A percentile compares a stretch with the other conserved stretches of the same genome.
phyloP scores from a whole-genome alignment of 169 alveolate genomes.

The Cryptosporidium andersoni region DNA sequence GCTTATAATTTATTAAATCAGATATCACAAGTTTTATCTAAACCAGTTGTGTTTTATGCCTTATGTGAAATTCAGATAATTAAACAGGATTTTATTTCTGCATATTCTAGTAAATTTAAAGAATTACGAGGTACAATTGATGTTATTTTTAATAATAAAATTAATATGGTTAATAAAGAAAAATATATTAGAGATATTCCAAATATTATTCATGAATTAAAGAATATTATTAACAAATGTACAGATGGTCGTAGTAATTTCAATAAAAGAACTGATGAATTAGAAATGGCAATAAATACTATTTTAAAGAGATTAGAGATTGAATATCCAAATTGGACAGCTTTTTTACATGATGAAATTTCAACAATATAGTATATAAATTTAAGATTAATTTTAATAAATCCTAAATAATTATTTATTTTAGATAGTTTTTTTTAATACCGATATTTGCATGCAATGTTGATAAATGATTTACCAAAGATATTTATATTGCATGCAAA shows the following conservation, averaged over 20 bases:
- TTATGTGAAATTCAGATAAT: constrained; percentile 51
- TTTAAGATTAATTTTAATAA: not conserved
- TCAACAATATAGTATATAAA: not conserved
- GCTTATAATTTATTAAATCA: constrained; percentile 22
- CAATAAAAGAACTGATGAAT: constrained; percentile 31
- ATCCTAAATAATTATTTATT: not conserved
- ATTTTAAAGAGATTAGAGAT: constrained; percentile 40
- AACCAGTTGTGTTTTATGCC: constrained; percentile 50
- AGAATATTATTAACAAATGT: constrained; percentile 25
- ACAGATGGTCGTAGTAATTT: not conserved
- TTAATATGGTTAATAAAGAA: constrained; percentile 21
- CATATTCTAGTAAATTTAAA: constrained; percentile 42
- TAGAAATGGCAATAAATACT: constrained; percentile 36
- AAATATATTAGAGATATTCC: constrained; percentile 59
- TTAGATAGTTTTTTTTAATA: too few species aligned
- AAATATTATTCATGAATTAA: constrained; percentile 31
- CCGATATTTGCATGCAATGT: not conserved
- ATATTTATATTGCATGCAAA: too few species aligned
- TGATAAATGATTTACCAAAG: not conserved
- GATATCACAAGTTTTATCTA: constrained; percentile 54
- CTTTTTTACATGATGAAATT: not conserved
- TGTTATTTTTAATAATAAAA: constrained; percentile 31
- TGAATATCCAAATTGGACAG: constrained; percentile 20
- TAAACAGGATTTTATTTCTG: constrained; percentile 27
- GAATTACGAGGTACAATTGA: constrained; percentile 63